These are phyloP conservation scores for Plasmopara viticola DNA, from an alignment of 352 stramenopile genomes.

Conservation along the genomic window DNA sequence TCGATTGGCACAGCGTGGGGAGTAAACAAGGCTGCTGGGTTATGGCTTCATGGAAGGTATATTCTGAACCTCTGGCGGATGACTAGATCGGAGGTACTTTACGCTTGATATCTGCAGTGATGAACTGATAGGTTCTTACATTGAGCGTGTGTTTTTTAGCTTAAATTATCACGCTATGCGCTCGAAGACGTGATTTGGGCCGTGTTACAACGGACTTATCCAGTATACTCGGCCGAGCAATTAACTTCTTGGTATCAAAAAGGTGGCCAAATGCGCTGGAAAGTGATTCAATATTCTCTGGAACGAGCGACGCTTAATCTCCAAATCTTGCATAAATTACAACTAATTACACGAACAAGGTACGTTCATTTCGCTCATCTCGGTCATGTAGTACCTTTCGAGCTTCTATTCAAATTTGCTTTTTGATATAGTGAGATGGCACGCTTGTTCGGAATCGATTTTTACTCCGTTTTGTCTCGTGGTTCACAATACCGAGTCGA, in stretches of 20 bases:
- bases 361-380: constrained; percentile 15
- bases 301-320: constrained; percentile 51
- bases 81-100: constrained; percentile 62
- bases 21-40: constrained; percentile 72
- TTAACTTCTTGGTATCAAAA: constrained; percentile 57
- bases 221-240: constrained; percentile 47
- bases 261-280: constrained; percentile 35
- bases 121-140: not conserved
- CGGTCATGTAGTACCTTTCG: not conserved
- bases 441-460: constrained; percentile 91
- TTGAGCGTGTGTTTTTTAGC: constrained; percentile 18
- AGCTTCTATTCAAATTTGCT: not conserved
- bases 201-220: constrained; percentile 58
- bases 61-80: constrained; percentile 92
- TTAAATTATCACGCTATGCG: constrained; percentile 80
- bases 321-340: constrained; percentile 73
- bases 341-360: constrained; percentile 81
- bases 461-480: constrained; percentile 89
- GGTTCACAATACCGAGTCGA: constrained; percentile 93
- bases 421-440: constrained; percentile 79
- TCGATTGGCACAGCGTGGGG: constrained; percentile 74
- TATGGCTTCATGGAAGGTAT: constrained; percentile 87
- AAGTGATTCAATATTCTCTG: constrained; percentile 51
- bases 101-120: not conserved
- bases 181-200: constrained; percentile 70